A percentile compares a stretch with the other conserved stretches of the same genome.
These are phyloP conservation scores for Cladorrhinum sp. DNA, from an alignment of 2,329 filamentous ascomycete species.

Conservation along the genomic window DNA sequence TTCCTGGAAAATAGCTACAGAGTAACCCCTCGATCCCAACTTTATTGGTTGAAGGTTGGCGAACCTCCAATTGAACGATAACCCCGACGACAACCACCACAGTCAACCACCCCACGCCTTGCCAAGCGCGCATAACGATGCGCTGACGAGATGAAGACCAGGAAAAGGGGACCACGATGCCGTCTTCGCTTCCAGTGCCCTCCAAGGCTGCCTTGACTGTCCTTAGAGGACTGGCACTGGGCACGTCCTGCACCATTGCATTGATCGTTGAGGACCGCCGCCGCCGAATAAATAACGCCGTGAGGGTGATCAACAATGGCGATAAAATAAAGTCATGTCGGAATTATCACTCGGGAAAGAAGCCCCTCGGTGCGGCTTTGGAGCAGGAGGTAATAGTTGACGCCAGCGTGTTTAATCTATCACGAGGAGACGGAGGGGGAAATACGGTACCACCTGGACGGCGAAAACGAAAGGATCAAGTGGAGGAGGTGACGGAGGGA, in stretches of 20 bases:
- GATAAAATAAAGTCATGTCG: slow-evolving; percentile 38
- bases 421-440: not conserved
- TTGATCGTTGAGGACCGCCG: slow-evolving; percentile 45
- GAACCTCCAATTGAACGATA: slow-evolving; percentile 2
- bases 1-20: slow-evolving; percentile 11
- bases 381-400: slow-evolving; percentile 28
- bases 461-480: not conserved
- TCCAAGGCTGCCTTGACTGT: slow-evolving; percentile 45
- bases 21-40: not conserved
- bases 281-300: slow-evolving; percentile 41
- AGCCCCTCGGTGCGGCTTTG: slow-evolving; percentile 23
- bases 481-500: not conserved
- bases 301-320: slow-evolving; percentile 39
- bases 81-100: slow-evolving; percentile 7
- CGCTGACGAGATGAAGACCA: slow-evolving; percentile 26
- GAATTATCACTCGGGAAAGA: slow-evolving; percentile 36
- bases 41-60: not conserved
- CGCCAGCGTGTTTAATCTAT: slow-evolving; percentile 1
- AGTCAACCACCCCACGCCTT: not conserved
- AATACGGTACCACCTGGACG: not conserved
- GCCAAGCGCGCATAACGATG: slow-evolving; percentile 14
- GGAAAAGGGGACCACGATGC: slow-evolving; percentile 28
- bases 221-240: slow-evolving; percentile 42
- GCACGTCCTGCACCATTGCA: slow-evolving; percentile 44
- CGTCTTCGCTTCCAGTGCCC: slow-evolving; percentile 40